These are phyloP conservation scores for Elaeis guineensis DNA, from an alignment of 176 grass and related monocot species.

Conservation along the genomic window DNA sequence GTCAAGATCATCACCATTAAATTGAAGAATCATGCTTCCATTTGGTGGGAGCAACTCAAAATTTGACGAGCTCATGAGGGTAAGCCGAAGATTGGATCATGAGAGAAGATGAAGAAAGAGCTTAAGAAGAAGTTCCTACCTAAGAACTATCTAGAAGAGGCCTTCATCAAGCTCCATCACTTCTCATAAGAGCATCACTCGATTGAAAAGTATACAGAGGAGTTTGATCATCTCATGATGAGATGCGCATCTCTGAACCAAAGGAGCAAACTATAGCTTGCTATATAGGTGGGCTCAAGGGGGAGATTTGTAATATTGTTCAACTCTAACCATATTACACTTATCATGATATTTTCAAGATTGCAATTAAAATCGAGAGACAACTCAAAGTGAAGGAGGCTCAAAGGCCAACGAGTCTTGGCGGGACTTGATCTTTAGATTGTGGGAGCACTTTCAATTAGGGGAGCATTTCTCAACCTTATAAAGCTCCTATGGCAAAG, in stretches of 20 bases:
- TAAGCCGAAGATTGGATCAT: neutral
- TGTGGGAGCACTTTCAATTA: too few relatives aligned
- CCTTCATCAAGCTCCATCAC: neutral
- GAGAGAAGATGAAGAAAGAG: conserved; percentile 9
- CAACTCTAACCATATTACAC: neutral
- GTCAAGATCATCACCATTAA: conserved; percentile 2
- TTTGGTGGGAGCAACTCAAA: conserved; percentile 8
- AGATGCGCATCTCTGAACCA: neutral
- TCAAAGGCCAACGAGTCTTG: too few relatives aligned
- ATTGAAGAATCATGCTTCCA: neutral
- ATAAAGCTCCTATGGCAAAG: too few relatives aligned
- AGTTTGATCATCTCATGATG: neutral
- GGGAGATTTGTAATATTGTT: neutral
- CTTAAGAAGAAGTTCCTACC: conserved; percentile 6
- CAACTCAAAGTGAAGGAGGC: neutral
- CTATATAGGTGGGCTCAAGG: neutral
- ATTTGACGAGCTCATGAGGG: neutral
- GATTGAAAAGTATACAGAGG: neutral
- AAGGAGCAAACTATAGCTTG: conserved; percentile 5
- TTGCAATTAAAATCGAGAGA: neutral
- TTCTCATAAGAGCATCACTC: neutral
- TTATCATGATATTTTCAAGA: neutral
- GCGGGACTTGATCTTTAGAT: too few relatives aligned
- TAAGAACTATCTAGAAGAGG: neutral
- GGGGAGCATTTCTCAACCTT: too few relatives aligned